Evolutionary conservation across 1,139 yeast genomes (phyloP), one percentile per base, ranked within the genome.

Genomic region (Debaryomycetaceae sp.): DNA sequence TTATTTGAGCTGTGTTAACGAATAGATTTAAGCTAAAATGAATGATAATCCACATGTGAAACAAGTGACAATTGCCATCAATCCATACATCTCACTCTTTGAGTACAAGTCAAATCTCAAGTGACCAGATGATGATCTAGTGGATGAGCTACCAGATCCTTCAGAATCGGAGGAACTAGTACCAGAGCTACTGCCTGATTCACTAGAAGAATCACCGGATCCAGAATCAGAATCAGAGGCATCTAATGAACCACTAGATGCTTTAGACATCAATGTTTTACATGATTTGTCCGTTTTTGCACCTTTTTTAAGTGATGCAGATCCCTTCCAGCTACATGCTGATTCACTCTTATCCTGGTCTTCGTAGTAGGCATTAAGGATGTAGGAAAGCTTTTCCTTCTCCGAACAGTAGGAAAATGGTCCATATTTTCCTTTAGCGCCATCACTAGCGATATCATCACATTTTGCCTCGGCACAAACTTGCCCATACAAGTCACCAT

Each of bases 391-490:
- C 59, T 69, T 67, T 39, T 68, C 70, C 53, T 70, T 68, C 45
- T 62, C 58, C 34, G 62, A 53, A 59, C 78, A 82, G 74, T 72
- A 77, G 5, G 85, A 79, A 63, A 68, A 78, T 37, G 83, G 76
- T 57, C 87, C 90, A 56, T 83, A 84, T 35, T 63, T 59, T 60
- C 86, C 87, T 36, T 74, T 59, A 45, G 80, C 70, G 63, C 85
- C 90, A 65, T 85, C 80, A 45, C 74, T 75, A 42, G 60, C 57
- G 51, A 85, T 82, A 56, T 83, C 87, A 43, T 66, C 64, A 60
- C 79, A 73, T 57, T 65, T 69, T 47, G 80, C 64, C 42, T 65
- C 49, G 41, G 67, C 72, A 66, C 89, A 84, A 43, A 83, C 72
- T 52, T 62, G 63, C 47, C 72, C 66, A 59, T 75, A 84, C 58